These are phyloP conservation scores for Pythium dissotocum DNA, from an alignment of 352 stramenopile genomes.

Conservation along the genomic window DNA sequence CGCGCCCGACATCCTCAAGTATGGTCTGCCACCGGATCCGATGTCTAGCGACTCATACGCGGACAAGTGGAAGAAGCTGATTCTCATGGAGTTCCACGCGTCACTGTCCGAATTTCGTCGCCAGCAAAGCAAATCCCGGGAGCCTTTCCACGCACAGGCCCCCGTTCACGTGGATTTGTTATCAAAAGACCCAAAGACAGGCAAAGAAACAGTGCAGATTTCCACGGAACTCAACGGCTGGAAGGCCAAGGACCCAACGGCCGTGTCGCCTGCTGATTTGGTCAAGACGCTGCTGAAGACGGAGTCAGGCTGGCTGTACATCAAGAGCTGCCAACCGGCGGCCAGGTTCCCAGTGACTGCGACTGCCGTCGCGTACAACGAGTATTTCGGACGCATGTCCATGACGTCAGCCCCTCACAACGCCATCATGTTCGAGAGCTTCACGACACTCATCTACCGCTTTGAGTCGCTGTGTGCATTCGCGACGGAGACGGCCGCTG, in stretches of 20 bases:
- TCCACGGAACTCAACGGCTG: not conserved
- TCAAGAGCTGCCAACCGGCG: not conserved
- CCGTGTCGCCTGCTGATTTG: not conserved
- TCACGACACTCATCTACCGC: conserved; percentile 11
- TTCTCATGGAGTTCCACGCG: conserved; percentile 8
- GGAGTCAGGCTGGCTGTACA: conserved; percentile 1
- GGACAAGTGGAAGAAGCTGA: conserved; percentile 6
- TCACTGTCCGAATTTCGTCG: not conserved
- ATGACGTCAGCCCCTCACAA: too few species aligned
- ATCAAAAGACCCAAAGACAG: not conserved
- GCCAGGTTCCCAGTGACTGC: not conserved
- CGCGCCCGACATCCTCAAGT: not conserved
- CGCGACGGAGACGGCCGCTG: not conserved
- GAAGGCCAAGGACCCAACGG: not conserved
- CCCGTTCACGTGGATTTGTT: not conserved
- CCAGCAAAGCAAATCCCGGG: not conserved
- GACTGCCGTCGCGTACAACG: not conserved
- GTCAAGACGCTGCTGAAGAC: not conserved
- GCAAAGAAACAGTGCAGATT: not conserved
- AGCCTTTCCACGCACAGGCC: not conserved
- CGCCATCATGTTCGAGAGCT: conserved; percentile 1
- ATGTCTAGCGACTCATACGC: not conserved
- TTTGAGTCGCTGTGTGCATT: not conserved
- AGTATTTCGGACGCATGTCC: not conserved
- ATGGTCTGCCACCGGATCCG: not conserved